Conservation (phyloP, 2,329 filamentous ascomycete species). For the Calonectria pauciramosa region DNA sequence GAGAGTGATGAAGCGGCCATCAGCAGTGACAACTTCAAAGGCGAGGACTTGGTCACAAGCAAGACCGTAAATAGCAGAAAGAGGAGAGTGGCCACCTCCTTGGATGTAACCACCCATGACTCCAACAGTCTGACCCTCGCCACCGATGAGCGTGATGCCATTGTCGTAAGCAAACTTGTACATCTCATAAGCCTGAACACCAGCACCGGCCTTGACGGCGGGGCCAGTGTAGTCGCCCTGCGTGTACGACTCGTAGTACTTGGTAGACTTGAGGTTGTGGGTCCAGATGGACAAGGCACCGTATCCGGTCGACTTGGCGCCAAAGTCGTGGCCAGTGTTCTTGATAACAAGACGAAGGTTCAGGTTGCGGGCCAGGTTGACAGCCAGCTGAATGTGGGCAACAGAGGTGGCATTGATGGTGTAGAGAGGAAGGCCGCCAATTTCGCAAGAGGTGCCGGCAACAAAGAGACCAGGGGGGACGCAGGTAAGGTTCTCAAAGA, state of each 20-base stretch:
- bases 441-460: constrained; percentile 48
- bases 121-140: constrained; percentile 68
- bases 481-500: constrained; percentile 56
- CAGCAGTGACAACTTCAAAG: constrained; percentile 66
- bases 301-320: constrained; percentile 70
- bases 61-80: constrained; percentile 67
- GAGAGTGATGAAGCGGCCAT: constrained; percentile 63
- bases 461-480: constrained; percentile 46
- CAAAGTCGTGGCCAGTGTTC: constrained; percentile 66
- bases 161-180: constrained; percentile 59
- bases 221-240: constrained; percentile 61
- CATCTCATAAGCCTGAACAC: constrained; percentile 63
- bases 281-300: constrained; percentile 56
- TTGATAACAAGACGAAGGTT: constrained; percentile 64
- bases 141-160: constrained; percentile 65
- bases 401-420: constrained; percentile 57
- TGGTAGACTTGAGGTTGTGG: constrained; percentile 56
- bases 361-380: constrained; percentile 60
- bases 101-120: constrained; percentile 72
- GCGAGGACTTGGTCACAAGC: constrained; percentile 70
- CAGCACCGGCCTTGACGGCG: constrained; percentile 67
- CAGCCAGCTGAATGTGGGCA: constrained; percentile 59
- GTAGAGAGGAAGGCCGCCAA: constrained; percentile 59
- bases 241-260: constrained; percentile 56
- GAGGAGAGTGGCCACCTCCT: constrained; percentile 69